Conservation (phyloP, 371 early-diverging fungal species). For the Funneliformis caledonium region DNA sequence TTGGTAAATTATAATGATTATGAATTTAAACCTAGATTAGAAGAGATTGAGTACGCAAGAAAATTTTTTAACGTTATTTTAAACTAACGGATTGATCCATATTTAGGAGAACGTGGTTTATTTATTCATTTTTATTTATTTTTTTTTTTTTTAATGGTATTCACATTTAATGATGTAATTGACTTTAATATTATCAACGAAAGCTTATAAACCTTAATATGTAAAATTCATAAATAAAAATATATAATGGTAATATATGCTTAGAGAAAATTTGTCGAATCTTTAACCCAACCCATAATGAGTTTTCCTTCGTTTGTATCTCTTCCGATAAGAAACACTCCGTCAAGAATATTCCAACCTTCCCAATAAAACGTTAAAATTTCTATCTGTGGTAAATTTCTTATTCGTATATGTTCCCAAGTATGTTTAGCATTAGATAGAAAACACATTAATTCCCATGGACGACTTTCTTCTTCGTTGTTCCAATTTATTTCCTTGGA, state of each 20-base stretch:
- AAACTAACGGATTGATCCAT: no score
- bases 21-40: neutral
- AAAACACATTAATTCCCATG: conserved; percentile 27
- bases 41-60: no score
- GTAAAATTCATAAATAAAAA: no score
- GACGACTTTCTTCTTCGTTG: neutral
- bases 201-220: no score
- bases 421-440: neutral
- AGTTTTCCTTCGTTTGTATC: neutral
- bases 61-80: no score
- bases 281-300: conserved; percentile 22
- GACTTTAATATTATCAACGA: no score
- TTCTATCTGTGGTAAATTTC: conserved; percentile 5
- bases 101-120: no score
- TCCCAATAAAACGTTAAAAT: neutral
- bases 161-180: no score
- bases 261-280: neutral
- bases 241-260: no score
- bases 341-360: neutral
- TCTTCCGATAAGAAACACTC: conserved; percentile 28
- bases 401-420: conserved; percentile 29
- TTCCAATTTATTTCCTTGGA: neutral
- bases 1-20: neutral
- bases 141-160: no score
- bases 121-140: no score